phyloP scores from a whole-genome alignment of 345 rosid species.

The Euphorbia tirucalli region DNA sequence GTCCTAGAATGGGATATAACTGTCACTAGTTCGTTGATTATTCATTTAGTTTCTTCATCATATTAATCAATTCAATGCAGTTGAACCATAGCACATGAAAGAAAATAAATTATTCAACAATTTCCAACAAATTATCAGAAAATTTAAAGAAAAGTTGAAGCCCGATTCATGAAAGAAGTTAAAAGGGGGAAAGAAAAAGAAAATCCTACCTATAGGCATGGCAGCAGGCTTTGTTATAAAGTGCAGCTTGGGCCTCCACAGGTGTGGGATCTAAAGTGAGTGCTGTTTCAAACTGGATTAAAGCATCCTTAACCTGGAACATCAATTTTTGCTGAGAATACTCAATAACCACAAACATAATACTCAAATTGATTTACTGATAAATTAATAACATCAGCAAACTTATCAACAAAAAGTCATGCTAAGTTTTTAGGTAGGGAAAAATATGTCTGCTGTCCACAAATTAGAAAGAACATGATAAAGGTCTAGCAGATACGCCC shows the following conservation, averaged over 20 bases:
- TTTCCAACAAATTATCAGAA: neutral
- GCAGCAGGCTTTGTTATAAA: conserved; percentile 93
- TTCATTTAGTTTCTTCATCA: neutral
- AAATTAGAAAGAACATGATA: no score
- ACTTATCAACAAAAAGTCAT: no score
- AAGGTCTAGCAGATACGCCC: no score
- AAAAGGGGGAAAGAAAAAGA: no score
- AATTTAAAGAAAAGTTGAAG: neutral
- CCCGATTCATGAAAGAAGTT: neutral
- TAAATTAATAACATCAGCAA: no score
- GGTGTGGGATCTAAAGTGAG: conserved; percentile 70
- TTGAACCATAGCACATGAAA: neutral
- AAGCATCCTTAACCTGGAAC: conserved; percentile 84
- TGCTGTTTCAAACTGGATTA: conserved; percentile 75
- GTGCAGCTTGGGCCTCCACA: conserved; percentile 86
- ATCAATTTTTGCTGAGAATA: conserved; percentile 1
- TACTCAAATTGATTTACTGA: no score
- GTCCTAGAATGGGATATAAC: neutral
- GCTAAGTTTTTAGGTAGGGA: no score
- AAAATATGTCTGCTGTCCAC: no score
- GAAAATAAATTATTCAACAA: neutral
- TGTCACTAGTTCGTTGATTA: neutral
- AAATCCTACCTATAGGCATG: conserved; percentile 67
- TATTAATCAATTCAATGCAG: neutral
- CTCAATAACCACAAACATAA: no score